Evolutionary conservation across 768 basidiomycete species (phyloP).

Genomic region (Panaeolus papilionaceus): DNA sequence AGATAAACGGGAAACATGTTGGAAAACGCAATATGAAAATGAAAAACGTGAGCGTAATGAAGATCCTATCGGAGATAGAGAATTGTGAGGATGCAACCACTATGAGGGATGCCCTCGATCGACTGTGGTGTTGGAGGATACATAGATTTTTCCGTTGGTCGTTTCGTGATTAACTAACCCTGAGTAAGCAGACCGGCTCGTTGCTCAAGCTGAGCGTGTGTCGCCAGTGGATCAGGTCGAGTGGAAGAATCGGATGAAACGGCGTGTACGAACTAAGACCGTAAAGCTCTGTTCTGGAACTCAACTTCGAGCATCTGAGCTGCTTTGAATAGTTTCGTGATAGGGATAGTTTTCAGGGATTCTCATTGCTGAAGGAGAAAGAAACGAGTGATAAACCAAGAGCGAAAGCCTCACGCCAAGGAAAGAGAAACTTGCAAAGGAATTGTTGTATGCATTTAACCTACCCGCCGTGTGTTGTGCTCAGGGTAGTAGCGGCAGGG

Average conservation of each 20-base stretch:
- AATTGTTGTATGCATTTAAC: not conserved
- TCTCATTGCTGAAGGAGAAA: not conserved
- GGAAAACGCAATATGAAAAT: not conserved
- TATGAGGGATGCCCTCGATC: not conserved
- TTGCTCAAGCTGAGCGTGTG: not conserved
- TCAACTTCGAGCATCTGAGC: not conserved
- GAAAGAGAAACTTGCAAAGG: not conserved
- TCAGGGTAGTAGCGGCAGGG: not conserved
- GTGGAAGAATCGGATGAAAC: not conserved
- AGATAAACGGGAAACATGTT: not conserved
- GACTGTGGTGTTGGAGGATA: not conserved
- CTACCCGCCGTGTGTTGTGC: not conserved
- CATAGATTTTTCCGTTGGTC: not conserved
- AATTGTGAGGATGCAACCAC: not conserved
- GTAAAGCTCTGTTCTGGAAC: not conserved
- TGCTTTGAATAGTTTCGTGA: not conserved
- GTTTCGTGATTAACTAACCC: not conserved
- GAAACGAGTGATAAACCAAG: not conserved
- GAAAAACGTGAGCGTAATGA: slow-evolving; percentile 1
- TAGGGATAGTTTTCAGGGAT: not conserved
- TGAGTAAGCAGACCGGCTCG: not conserved
- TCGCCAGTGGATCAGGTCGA: not conserved
- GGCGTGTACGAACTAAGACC: not conserved
- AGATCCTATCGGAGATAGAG: slow-evolving; percentile 9
- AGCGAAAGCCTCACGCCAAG: slow-evolving; percentile 1